Evolutionary conservation across 768 basidiomycete genomes (phyloP).

Genomic region (Panellus pusillus): DNA sequence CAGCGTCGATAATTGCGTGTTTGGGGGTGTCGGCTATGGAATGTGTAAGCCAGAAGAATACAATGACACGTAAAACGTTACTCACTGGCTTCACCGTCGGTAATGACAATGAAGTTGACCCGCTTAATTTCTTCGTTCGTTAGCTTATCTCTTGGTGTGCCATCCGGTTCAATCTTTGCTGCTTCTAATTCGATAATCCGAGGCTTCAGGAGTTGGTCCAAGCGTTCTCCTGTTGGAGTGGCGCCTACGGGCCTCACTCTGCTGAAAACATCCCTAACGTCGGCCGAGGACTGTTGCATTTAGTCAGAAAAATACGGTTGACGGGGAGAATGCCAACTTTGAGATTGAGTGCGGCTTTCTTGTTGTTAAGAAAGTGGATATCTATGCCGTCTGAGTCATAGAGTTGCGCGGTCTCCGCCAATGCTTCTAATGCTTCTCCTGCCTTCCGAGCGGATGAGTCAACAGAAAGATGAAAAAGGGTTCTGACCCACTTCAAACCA

Average conservation of each 20-base stretch:
- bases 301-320: background rate
- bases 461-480: background rate
- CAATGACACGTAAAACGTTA: background rate
- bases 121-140: slow-evolving; percentile 45
- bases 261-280: slow-evolving; percentile 45
- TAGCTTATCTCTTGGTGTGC: slow-evolving; percentile 16
- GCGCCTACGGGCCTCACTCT: slow-evolving; percentile 42
- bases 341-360: slow-evolving; percentile 32
- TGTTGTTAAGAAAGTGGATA: slow-evolving; percentile 57
- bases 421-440: slow-evolving; percentile 43
- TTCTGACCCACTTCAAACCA: slow-evolving; percentile 49
- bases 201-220: slow-evolving; percentile 32
- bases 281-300: slow-evolving; percentile 33
- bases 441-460: slow-evolving; percentile 33
- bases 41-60: too few relatives aligned
- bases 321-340: slow-evolving; percentile 30
- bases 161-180: slow-evolving; percentile 26
- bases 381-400: slow-evolving; percentile 65
- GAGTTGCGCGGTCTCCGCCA: slow-evolving; percentile 47
- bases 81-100: slow-evolving; percentile 64
- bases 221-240: slow-evolving; percentile 44
- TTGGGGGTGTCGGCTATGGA: slow-evolving; percentile 51
- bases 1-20: slow-evolving; percentile 45
- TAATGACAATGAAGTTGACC: slow-evolving; percentile 59
- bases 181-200: slow-evolving; percentile 29